Evolutionary conservation across 441 rosid species (phyloP), one percentile per base, ranked within the genome.

Genomic region (Jatropha multifida): DNA sequence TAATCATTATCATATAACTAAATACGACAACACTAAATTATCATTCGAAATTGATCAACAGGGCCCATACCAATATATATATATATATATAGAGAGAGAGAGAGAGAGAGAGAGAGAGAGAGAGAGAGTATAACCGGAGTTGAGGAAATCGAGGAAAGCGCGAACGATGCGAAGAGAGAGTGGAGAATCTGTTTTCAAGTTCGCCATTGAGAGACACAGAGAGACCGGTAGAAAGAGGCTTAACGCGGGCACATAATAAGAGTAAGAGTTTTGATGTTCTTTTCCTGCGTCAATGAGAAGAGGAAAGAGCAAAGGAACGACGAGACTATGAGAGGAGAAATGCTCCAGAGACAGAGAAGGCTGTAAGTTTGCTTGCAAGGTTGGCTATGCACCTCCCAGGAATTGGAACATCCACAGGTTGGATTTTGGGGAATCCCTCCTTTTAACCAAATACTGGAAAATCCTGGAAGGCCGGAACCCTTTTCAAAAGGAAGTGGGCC

Each of bases 131-230:
- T 54, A 69, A 90, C 97, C 94, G 32, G 89, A 89, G 80, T 85
- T 74, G 15, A 93, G 95, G 81, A 93, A 93, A 66, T 88, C 89
- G 66, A 93, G 40, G 86, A 93, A 93, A 32, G 95, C 83, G 63
- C 80, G 84, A 51, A 87, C 95, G 80, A 93, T 89, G 62, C 89
- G 88, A 62, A 89, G 89, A 71, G 92, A 83, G 76, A 93, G 71
- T 2, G 90, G 88, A n/a, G 95, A 87, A 58, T 89, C 90, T 42
- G 90, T 82, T 76, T 81, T 88, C 74, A 88, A 70, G 76, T 83
- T 82, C 73, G 83, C 87, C 90, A 89, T 89, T 69, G 76, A 69
- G 4, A 20, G 46, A 60, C 49, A 72, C 65, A 11, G 77, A 69
- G 38, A 18, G 17, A 23, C 14, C 10, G 4, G 18, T 38, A 12